Percentiles rank a stretch among this genome's conserved stretches.
phyloP scores from a whole-genome alignment of 768 basidiomycete species.

The Psilocybe azurescens region DNA sequence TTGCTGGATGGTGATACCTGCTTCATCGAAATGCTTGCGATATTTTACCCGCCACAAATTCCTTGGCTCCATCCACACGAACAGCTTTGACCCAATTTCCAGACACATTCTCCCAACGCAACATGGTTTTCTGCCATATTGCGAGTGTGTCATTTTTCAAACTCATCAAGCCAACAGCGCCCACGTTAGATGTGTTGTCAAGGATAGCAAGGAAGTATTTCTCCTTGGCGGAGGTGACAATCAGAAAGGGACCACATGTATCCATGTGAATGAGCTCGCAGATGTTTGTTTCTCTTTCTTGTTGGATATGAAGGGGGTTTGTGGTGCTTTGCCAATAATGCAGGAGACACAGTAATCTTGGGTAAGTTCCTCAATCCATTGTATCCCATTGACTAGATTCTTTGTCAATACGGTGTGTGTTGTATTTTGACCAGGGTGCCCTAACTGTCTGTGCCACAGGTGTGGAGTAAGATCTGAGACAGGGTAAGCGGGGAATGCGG shows the following conservation, averaged over 20 bases:
- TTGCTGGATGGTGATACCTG: constrained; percentile 27
- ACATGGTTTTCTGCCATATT: constrained; percentile 1
- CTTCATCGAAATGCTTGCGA: constrained; percentile 5
- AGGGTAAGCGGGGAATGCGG: constrained; percentile 12
- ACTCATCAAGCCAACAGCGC: constrained; percentile 8
- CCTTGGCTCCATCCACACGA: constrained; percentile 22
- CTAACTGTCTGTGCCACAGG: constrained; percentile 20
- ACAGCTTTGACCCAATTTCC: constrained; percentile 11
- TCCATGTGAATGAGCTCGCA: constrained; percentile 34
- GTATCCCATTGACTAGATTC: constrained; percentile 11
- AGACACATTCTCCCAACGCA: constrained; percentile 11
- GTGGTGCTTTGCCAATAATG: constrained; percentile 17
- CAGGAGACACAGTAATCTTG: constrained; percentile 10
- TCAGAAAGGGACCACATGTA: constrained; percentile 28
- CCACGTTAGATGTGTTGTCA: constrained; percentile 25
- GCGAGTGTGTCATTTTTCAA: constrained; percentile 10
- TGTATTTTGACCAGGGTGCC: constrained; percentile 16
- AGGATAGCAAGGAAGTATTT: constrained; percentile 23
- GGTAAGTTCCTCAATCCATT: constrained; percentile 1
- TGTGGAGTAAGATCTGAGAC: neutral
- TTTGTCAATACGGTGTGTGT: constrained; percentile 17
- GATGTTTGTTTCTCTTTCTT: constrained; percentile 4
- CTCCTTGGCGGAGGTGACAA: constrained; percentile 16
- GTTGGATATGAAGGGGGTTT: constrained; percentile 8
- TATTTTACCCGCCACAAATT: constrained; percentile 14